phyloP scores from a whole-genome alignment of 495 filamentous ascomycete genomes.

The Friedmanniomyces simplex region DNA sequence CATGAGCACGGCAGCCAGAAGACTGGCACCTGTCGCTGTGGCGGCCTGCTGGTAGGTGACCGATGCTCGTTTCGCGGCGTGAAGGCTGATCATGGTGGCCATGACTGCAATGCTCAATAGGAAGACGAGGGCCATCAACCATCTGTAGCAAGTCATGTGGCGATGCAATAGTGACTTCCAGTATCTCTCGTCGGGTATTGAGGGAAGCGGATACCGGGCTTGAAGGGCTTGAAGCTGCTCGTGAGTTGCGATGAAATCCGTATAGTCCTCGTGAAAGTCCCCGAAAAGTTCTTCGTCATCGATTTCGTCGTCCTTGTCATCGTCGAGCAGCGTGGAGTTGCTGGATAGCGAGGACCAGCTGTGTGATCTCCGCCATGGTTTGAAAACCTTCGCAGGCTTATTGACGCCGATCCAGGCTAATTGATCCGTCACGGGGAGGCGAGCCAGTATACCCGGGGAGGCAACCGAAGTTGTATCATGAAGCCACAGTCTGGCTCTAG shows the following conservation, averaged over 20 bases:
- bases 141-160: slow-evolving; percentile 17
- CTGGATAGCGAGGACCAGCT: background rate
- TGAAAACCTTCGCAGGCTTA: background rate
- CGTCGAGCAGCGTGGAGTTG: background rate
- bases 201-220: background rate
- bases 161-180: background rate
- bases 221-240: background rate
- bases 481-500: too few relatives aligned
- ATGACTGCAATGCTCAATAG: slow-evolving; percentile 42
- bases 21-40: slow-evolving; percentile 36
- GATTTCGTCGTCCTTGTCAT: too few relatives aligned
- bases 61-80: slow-evolving; percentile 24
- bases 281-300: too few relatives aligned
- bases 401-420: background rate
- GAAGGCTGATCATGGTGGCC: slow-evolving; percentile 8
- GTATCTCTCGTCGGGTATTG: background rate
- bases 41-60: slow-evolving; percentile 28
- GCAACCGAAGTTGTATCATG: too few relatives aligned
- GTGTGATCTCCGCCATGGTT: background rate
- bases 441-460: background rate
- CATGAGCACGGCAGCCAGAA: slow-evolving; percentile 35
- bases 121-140: slow-evolving; percentile 24
- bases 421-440: background rate
- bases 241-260: background rate
- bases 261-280: background rate